Conservation (phyloP, 495 filamentous ascomycete species). For the Cercophora scortea region DNA sequence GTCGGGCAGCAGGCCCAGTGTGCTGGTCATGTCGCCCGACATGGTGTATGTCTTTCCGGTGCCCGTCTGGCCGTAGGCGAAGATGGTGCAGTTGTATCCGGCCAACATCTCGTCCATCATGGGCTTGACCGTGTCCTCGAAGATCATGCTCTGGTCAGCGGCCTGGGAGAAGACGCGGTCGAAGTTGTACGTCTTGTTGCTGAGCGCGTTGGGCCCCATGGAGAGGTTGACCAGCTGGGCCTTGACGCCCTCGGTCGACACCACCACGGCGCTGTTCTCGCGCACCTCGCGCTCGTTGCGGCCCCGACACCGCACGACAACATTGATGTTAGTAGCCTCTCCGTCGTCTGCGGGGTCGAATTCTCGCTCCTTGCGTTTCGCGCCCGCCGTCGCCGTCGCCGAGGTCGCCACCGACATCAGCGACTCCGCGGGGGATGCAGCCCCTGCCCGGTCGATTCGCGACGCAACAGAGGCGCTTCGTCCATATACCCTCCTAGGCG, state of each 20-base stretch:
- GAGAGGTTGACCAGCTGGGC: slow-evolving; percentile 77
- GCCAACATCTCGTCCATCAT: slow-evolving; percentile 92
- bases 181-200: slow-evolving; percentile 94
- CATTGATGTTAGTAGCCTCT: slow-evolving; percentile 92
- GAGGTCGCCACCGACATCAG: slow-evolving; percentile 43
- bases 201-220: slow-evolving; percentile 86
- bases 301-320: slow-evolving; percentile 89
- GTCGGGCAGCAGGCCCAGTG: slow-evolving; percentile 75
- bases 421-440: slow-evolving; percentile 59
- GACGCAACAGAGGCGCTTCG: slow-evolving; percentile 18
- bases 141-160: slow-evolving; percentile 86
- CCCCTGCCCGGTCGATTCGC: slow-evolving; percentile 33
- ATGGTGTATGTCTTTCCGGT: slow-evolving; percentile 99
- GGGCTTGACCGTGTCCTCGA: slow-evolving; percentile 87
- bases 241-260: slow-evolving; percentile 78
- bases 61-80: slow-evolving; percentile 95
- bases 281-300: slow-evolving; percentile 84
- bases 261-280: slow-evolving; percentile 88
- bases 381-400: slow-evolving; percentile 41
- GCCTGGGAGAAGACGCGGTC: slow-evolving; percentile 96
- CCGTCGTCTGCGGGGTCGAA: slow-evolving; percentile 58
- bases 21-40: slow-evolving; percentile 93
- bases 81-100: slow-evolving; percentile 98
- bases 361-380: slow-evolving; percentile 76
- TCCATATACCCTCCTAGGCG: neutral